Base-by-base conservation (phyloP, 371 early-diverging fungal species). In the Syncephalastrum sp. region DNA sequence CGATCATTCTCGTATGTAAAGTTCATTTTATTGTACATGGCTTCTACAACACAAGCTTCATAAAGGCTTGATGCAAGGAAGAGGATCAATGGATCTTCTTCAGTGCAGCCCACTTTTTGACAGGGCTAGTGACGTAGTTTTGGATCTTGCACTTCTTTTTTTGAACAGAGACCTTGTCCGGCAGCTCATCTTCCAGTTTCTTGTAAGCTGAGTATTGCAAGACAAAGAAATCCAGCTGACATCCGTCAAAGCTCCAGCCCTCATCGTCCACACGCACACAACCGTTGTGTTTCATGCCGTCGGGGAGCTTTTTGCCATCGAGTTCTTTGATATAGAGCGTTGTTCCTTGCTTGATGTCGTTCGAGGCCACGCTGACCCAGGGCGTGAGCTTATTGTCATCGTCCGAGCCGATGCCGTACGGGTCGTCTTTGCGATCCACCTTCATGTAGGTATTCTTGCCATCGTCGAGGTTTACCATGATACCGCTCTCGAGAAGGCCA, bases 261-360 rank as follows among this genome's bases (percentile, higher is more conserved):
- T 64, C 57, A 38, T 75, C 75, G 45, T 75, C 75, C 13, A 75
- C 75, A 43, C 70, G 64, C 13, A 75, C 75, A 58, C 75, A 75
- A 6, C 75, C 75, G 61, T 75, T 75, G 59, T 75, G 75, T 4
- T 50, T 59, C 51, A 64, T 64, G 43, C 75, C 72, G 44, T 72
- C 63, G 15, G 72, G 68, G 1, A 75, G 54, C 42, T 62, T 54
- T 6, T 57, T 14, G 13, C 74, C 74, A 43, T 74, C 67, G 45
- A 74, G 50, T 24, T 71, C 61, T 43, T 68, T 65, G 53, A 75
- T 60, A 47, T 71, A 75, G 1, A 72, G 56, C 6, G 48, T 66
- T 10, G 75, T 69, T 10, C 71, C 68, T 17, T 33, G 42, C 15
- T 61, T 56, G 54, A 75, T 42, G 44, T 67, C 67, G 44, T 69